Evolutionary conservation across 257 asterid species (phyloP).

Genomic region (Catharanthus roseus): DNA sequence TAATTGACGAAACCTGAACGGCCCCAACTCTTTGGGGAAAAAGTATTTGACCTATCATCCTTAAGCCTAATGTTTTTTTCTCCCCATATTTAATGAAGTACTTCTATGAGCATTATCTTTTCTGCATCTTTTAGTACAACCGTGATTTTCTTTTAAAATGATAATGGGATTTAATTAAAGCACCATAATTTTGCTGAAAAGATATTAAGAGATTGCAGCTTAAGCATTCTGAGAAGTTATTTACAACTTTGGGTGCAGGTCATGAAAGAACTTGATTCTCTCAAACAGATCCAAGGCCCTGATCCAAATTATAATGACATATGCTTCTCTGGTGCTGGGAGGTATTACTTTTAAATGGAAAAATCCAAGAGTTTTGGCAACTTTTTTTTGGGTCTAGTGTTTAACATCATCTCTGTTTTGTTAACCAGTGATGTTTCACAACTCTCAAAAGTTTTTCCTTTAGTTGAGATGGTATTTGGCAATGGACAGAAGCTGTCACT

Average conservation of each 20-base stretch:
- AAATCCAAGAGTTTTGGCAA: neutral
- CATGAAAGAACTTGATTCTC: constrained; percentile 54
- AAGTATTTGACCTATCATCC: neutral
- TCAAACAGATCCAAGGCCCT: constrained; percentile 82
- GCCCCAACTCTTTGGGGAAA: neutral
- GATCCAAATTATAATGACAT: constrained; percentile 86
- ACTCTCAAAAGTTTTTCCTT: constrained; percentile 70
- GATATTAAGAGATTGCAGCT: neutral
- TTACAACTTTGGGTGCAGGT: constrained; percentile 44
- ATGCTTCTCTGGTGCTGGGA: constrained; percentile 97
- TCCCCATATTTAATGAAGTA: neutral
- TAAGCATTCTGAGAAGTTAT: neutral
- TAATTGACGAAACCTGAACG: neutral
- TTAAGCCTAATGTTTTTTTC: neutral
- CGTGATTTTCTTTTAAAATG: neutral
- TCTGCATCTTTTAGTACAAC: neutral
- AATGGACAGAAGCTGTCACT: constrained; percentile 78
- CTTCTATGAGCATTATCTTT: neutral
- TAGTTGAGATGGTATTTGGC: constrained; percentile 83
- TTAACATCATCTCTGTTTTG: constrained; percentile 20
- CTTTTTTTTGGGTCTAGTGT: constrained; percentile 18
- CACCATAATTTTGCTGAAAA: neutral
- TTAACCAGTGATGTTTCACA: constrained; percentile 63
- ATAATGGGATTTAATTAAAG: neutral
- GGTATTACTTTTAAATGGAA: constrained; percentile 36